A percentile compares a stretch with the other conserved stretches of the same genome.
Evolutionary conservation across 2,329 filamentous ascomycete genomes (phyloP).

Genomic region (Elsinoe arachidis): DNA sequence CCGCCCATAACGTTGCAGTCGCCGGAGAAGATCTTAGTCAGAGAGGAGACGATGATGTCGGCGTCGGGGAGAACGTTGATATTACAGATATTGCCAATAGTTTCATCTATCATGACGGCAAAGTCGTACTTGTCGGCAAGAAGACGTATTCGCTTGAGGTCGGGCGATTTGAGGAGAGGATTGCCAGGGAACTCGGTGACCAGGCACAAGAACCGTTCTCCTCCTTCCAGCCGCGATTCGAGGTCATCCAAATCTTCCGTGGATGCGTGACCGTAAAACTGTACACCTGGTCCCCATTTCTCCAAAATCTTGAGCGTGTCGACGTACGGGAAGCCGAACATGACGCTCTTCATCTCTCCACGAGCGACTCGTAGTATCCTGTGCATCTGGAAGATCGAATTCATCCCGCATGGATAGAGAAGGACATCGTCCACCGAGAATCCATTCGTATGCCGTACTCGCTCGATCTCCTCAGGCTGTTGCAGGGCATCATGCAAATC

Average conservation of each 20-base stretch:
- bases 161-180: slow-evolving; percentile 74
- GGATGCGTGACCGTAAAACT: slow-evolving; percentile 79
- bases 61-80: slow-evolving; percentile 83
- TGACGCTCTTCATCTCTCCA: slow-evolving; percentile 65
- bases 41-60: slow-evolving; percentile 85
- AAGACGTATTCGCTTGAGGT: slow-evolving; percentile 69
- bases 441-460: slow-evolving; percentile 42
- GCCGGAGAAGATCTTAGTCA: slow-evolving; percentile 95
- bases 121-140: slow-evolving; percentile 82
- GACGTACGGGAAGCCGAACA: slow-evolving; percentile 95
- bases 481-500: slow-evolving; percentile 55
- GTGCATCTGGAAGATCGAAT: slow-evolving; percentile 84
- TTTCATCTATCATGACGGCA: slow-evolving; percentile 87
- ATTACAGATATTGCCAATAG: slow-evolving; percentile 92
- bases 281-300: slow-evolving; percentile 83
- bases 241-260: slow-evolving; percentile 74
- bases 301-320: slow-evolving; percentile 91
- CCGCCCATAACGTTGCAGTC: slow-evolving; percentile 99
- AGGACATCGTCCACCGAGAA: slow-evolving; percentile 83
- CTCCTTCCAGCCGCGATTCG: slow-evolving; percentile 58
- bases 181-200: slow-evolving; percentile 97
- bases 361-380: slow-evolving; percentile 59
- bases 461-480: slow-evolving; percentile 29
- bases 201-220: slow-evolving; percentile 70
- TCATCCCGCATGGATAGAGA: slow-evolving; percentile 86